A percentile compares a stretch with the other conserved stretches of the same genome.
These are phyloP conservation scores for Boletus eberwhitei DNA, from an alignment of 768 basidiomycete genomes.

Conservation along the genomic window DNA sequence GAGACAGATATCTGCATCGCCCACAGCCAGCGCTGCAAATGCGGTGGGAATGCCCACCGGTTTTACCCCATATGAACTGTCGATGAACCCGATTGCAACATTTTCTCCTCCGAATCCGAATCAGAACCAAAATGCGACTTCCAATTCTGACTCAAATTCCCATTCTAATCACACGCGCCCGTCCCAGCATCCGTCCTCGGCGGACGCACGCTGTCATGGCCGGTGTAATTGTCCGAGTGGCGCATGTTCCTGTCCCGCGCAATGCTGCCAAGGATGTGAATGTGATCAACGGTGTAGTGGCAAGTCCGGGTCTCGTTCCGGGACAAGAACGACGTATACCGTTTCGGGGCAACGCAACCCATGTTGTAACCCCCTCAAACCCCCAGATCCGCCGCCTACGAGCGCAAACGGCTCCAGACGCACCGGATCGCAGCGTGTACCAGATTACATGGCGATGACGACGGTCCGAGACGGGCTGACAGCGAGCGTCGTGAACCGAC, in stretches of 20 bases:
- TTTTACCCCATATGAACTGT: conserved; percentile 32
- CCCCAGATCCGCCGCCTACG: conserved; percentile 8
- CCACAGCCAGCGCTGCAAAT: conserved; percentile 8
- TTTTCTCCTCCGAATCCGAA: conserved; percentile 13
- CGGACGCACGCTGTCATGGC: conserved; percentile 31
- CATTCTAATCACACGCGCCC: conserved; percentile 6
- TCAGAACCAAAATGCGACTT: neutral
- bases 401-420: conserved; percentile 10
- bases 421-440: conserved; percentile 23
- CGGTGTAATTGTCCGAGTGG: conserved; percentile 34
- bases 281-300: conserved; percentile 26
- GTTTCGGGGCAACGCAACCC: conserved; percentile 35
- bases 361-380: conserved; percentile 10
- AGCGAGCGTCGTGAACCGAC: conserved; percentile 19
- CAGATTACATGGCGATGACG: conserved; percentile 35
- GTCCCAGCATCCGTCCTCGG: conserved; percentile 16
- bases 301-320: conserved; percentile 4
- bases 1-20: conserved; percentile 40
- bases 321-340: conserved; percentile 26
- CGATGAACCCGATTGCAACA: conserved; percentile 18
- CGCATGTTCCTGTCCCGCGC: conserved; percentile 32
- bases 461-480: conserved; percentile 27
- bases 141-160: neutral
- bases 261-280: conserved; percentile 31
- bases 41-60: conserved; percentile 18